Evolutionary conservation across 352 stramenopile genomes (phyloP), one percentile per base, ranked within the genome.

Genomic region (Globisporangium uncinulatum): DNA sequence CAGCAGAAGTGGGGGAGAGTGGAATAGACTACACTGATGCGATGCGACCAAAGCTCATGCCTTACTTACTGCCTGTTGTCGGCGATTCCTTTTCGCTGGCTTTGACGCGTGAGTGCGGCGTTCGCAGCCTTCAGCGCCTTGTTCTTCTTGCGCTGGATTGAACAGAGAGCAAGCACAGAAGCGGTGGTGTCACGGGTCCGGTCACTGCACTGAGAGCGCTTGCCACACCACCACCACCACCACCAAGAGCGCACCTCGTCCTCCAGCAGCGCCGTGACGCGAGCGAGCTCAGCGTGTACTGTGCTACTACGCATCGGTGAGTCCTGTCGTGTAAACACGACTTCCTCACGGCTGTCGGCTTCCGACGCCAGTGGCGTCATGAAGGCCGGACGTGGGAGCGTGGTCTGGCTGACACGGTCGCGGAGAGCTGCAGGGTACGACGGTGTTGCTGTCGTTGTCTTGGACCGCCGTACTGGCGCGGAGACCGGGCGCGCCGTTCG

Each of bases 391-490:
- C 13, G 41, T 20, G 21, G 10, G n/a, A 50, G 44, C 24, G 51
- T 59, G 24, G 24, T 29, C 46, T 82, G 67, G 39, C 59, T 75
- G 6, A 87, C 70, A 48, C 65, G 66, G 21, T 85, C 73, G 2
- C 80, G 83, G 1, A 93, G 66, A 42, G 63, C 48, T 21, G 77
- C 71, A 14, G 74, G 69, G 54, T 88, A 93, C 8, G 69, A 54
- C 9, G 24, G 24, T 29, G 24, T 29, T 4, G 24, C 13, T 6
- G 41, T 79, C 6, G 69, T 63, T 17, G 67, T 49, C 45, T 83
- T 86, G 1, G 70, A 71, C 56, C 81, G 67, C 41, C 70, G 71
- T 24, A 89, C 78, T n/a, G 83, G 83, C 8, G 83, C 83, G 19
- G 81, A 94, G 19, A 88, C 71, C 19, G 83, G 81, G 17, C 81